These are phyloP conservation scores for Pugionium dolabratum DNA, from an alignment of 345 rosid species.

Conservation along the genomic window DNA sequence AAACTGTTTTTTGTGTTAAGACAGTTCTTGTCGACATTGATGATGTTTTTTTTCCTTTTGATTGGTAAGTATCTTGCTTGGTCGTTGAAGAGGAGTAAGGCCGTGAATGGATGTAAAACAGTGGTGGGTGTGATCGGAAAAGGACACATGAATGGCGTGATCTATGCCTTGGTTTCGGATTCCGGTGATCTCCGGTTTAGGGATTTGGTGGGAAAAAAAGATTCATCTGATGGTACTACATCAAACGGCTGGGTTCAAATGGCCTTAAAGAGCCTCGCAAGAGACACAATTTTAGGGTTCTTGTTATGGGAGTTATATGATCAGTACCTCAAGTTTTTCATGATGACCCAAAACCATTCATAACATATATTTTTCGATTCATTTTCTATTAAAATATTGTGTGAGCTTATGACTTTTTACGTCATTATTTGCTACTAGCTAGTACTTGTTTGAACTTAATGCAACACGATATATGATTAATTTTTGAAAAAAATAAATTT, in stretches of 20 bases:
- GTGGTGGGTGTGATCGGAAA: slow-evolving; percentile 86
- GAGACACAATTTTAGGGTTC: slow-evolving; percentile 55
- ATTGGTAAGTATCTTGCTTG: slow-evolving; percentile 73
- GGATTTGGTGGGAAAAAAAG: slow-evolving; percentile 63
- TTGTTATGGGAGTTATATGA: slow-evolving; percentile 59
- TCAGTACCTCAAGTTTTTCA: slow-evolving; percentile 33
- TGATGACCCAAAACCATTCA: slow-evolving; percentile 28
- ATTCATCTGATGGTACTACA: slow-evolving; percentile 33
- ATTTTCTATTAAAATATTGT: too few relatives aligned
- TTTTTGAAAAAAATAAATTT: too few relatives aligned
- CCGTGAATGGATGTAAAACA: slow-evolving; percentile 67
- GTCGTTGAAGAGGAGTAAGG: slow-evolving; percentile 91
- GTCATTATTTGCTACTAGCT: too few relatives aligned
- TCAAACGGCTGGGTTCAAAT: slow-evolving; percentile 43
- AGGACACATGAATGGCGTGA: slow-evolving; percentile 87
- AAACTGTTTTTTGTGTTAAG: too few relatives aligned
- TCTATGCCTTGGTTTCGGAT: slow-evolving; percentile 72
- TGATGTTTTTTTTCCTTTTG: not conserved
- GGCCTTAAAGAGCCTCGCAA: slow-evolving; percentile 44
- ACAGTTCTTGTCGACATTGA: too few relatives aligned
- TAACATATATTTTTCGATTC: not conserved
- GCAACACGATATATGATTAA: too few relatives aligned
- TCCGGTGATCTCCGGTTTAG: slow-evolving; percentile 69
- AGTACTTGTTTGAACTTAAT: too few relatives aligned
- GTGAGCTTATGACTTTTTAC: too few relatives aligned